These are phyloP conservation scores for Tricholomella constricta DNA, from an alignment of 768 basidiomycete species.

Conservation along the genomic window DNA sequence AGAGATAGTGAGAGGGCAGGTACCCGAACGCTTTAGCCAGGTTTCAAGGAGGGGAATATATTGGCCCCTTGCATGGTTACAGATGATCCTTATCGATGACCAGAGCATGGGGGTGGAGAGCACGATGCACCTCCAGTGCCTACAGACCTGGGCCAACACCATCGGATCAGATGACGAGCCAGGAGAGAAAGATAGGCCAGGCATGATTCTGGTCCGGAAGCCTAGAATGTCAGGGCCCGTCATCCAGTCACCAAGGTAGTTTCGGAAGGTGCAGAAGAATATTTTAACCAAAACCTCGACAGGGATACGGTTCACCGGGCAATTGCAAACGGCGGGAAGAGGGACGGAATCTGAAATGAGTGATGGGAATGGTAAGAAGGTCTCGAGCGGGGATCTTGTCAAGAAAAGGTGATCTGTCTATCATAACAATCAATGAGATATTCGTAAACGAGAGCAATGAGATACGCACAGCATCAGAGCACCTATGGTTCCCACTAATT, in stretches of 20 bases:
- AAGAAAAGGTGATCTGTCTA: not conserved
- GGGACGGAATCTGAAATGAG: not conserved
- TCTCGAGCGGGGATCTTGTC: not conserved
- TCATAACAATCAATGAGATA: not conserved
- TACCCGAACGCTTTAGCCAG: slow-evolving; percentile 7
- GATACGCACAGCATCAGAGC: not conserved
- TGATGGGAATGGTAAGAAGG: not conserved
- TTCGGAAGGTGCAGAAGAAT: not conserved
- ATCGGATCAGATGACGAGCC: slow-evolving; percentile 7
- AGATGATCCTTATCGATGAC: slow-evolving; percentile 1
- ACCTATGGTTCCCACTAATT: no score
- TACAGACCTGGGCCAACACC: slow-evolving; percentile 10
- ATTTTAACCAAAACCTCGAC: slow-evolving; percentile 8
- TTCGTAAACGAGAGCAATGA: not conserved
- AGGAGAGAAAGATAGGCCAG: not conserved
- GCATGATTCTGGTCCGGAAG: not conserved
- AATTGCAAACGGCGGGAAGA: no score
- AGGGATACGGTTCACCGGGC: slow-evolving; percentile 1
- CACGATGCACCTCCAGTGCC: slow-evolving; percentile 6
- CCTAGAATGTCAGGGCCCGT: not conserved
- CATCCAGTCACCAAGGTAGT: slow-evolving; percentile 3
- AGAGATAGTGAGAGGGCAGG: slow-evolving; percentile 7
- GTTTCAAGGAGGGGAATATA: slow-evolving; percentile 1
- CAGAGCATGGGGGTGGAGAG: slow-evolving; percentile 10
- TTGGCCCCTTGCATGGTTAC: slow-evolving; percentile 1